These are phyloP conservation scores for Parmelia sp. DNA, from an alignment of 495 filamentous ascomycete species.

Conservation along the genomic window DNA sequence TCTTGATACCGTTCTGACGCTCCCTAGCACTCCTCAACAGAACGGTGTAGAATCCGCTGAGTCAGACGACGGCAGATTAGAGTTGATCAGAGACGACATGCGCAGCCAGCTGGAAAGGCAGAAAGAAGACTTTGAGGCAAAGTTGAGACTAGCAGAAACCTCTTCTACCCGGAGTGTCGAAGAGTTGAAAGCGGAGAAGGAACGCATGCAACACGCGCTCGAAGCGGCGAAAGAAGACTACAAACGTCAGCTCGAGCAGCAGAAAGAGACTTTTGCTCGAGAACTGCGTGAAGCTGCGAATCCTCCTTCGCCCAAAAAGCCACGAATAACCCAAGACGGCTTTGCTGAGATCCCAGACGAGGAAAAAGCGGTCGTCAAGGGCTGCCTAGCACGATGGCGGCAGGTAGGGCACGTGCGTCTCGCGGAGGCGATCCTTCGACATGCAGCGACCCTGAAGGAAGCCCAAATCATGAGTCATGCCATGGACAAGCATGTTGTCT, in stretches of 20 bases:
- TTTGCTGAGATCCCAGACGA: slow-evolving; percentile 57
- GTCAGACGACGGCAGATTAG: slow-evolving; percentile 69
- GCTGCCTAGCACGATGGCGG: slow-evolving; percentile 67
- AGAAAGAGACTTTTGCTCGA: slow-evolving; percentile 69
- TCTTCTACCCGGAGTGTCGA: slow-evolving; percentile 70
- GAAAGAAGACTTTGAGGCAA: slow-evolving; percentile 75
- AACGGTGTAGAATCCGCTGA: slow-evolving; percentile 61
- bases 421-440: slow-evolving; percentile 86
- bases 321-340: slow-evolving; percentile 44
- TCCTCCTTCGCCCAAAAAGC: slow-evolving; percentile 36
- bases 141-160: slow-evolving; percentile 69
- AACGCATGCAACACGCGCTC: slow-evolving; percentile 78
- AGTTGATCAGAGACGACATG: slow-evolving; percentile 77
- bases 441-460: slow-evolving; percentile 84
- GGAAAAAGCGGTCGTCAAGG: slow-evolving; percentile 64
- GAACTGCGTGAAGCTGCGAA: slow-evolving; percentile 57
- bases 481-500: slow-evolving; percentile 88
- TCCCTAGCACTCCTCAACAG: slow-evolving; percentile 83
- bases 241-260: slow-evolving; percentile 67
- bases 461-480: slow-evolving; percentile 97
- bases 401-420: slow-evolving; percentile 83
- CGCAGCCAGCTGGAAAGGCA: slow-evolving; percentile 80
- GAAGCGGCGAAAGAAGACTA: slow-evolving; percentile 76
- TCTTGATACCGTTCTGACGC: slow-evolving; percentile 85
- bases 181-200: slow-evolving; percentile 78